These are phyloP conservation scores for Nakazawaea ernobii DNA, from an alignment of 805 yeast species.

Conservation along the genomic window DNA sequence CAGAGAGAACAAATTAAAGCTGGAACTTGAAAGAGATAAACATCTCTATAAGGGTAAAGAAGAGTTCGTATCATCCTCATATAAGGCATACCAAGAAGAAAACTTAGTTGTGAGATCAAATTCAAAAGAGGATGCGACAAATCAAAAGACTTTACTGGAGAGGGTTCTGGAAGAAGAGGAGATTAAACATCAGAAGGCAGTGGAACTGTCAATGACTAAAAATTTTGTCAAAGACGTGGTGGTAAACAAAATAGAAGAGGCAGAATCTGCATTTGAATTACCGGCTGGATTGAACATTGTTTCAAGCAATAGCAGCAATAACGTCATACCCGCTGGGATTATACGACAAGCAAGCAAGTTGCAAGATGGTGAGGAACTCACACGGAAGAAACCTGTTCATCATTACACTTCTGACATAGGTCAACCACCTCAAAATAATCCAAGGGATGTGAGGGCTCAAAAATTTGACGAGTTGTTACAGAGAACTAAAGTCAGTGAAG, in stretches of 20 bases:
- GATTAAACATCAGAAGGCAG: background rate
- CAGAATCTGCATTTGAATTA: background rate
- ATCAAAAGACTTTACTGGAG: background rate
- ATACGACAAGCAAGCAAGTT: no score
- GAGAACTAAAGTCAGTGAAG: slow-evolving; percentile 9
- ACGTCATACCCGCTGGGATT: background rate
- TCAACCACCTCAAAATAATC: background rate
- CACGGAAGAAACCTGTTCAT: background rate
- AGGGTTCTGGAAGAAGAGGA: background rate
- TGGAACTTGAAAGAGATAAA: slow-evolving; percentile 34
- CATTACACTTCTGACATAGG: no score
- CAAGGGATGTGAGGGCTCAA: background rate
- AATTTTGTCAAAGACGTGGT: background rate
- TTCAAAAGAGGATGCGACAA: no score
- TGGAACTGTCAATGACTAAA: background rate
- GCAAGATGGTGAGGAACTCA: no score
- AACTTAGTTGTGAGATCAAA: background rate
- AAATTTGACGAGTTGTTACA: background rate
- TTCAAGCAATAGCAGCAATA: background rate
- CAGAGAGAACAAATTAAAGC: slow-evolving; percentile 29
- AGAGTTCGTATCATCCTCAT: slow-evolving; percentile 43
- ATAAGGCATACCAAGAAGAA: slow-evolving; percentile 32
- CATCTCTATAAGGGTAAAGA: slow-evolving; percentile 32
- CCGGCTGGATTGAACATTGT: background rate
- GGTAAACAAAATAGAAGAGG: slow-evolving; percentile 11